Percentiles rank a stretch among this genome's conserved stretches.
Evolutionary conservation across 768 basidiomycete genomes (phyloP).

Genomic region (Phlebiopsis gigantea): DNA sequence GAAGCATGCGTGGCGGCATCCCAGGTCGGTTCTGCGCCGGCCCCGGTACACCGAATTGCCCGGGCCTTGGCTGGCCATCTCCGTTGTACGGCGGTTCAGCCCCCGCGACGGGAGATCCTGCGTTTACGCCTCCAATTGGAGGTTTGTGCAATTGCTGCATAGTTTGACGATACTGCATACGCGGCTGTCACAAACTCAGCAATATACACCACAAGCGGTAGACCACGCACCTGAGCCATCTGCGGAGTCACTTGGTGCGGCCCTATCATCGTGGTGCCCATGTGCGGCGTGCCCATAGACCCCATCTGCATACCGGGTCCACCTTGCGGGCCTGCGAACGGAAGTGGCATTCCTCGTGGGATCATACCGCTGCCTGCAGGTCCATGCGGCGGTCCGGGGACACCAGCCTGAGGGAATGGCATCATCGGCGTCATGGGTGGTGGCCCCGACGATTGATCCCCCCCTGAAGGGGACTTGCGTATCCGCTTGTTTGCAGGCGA

Average conservation of each 20-base stretch:
- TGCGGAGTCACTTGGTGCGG: conserved; percentile 18
- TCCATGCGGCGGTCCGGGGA: conserved; percentile 32
- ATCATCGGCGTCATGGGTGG: conserved; percentile 33
- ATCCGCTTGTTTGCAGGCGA: conserved; percentile 28
- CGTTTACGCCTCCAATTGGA: conserved; percentile 28
- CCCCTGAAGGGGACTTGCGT: conserved; percentile 28
- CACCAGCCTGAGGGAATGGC: conserved; percentile 22
- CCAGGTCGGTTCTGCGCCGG: neutral
- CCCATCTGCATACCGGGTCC: conserved; percentile 27
- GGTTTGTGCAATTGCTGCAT: conserved; percentile 32
- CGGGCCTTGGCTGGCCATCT: conserved; percentile 20
- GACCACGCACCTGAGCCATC: conserved; percentile 12
- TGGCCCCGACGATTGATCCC: conserved; percentile 16
- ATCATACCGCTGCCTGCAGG: conserved; percentile 36
- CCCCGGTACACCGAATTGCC: conserved; percentile 23
- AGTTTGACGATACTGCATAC: conserved; percentile 32
- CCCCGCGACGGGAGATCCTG: conserved; percentile 37
- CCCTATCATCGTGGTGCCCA: conserved; percentile 38
- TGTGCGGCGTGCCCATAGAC: conserved; percentile 29
- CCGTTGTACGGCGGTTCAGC: conserved; percentile 37
- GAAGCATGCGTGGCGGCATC: conserved; percentile 35
- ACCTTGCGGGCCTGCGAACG: conserved; percentile 27
- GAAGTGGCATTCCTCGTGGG: conserved; percentile 19
- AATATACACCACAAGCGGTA: conserved; percentile 4
- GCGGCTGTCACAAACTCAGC: conserved; percentile 7